A percentile compares a stretch with the other conserved stretches of the same genome.
phyloP scores from a whole-genome alignment of 441 rosid species.

The Corymbia calophylla region DNA sequence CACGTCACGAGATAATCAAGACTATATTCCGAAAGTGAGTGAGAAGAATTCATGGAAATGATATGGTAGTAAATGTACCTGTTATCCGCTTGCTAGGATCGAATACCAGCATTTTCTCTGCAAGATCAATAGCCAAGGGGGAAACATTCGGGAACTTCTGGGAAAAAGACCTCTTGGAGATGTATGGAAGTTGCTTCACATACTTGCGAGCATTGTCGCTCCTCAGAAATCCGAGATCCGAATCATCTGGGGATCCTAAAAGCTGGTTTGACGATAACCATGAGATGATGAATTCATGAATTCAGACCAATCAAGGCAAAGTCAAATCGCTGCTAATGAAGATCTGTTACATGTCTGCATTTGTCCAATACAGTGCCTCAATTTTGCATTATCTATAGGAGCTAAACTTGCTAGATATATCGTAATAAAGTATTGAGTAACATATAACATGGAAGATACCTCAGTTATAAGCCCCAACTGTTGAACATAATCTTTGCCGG shows the following conservation, averaged over 20 bases:
- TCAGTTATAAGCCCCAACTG: constrained; percentile 28
- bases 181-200: constrained; percentile 17
- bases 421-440: background rate
- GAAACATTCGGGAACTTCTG: constrained; percentile 16
- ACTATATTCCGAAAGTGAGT: background rate
- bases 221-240: constrained; percentile 22
- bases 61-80: background rate
- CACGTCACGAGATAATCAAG: background rate
- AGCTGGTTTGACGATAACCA: background rate
- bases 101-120: constrained; percentile 29
- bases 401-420: background rate
- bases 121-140: constrained; percentile 24
- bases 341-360: background rate
- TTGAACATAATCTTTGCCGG: constrained; percentile 27
- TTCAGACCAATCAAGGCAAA: background rate
- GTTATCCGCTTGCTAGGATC: constrained; percentile 18
- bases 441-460: background rate
- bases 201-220: constrained; percentile 24
- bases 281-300: background rate
- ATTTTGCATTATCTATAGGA: background rate
- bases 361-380: background rate
- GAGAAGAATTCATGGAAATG: background rate
- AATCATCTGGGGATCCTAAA: constrained; percentile 26
- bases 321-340: background rate
- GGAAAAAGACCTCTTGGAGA: constrained; percentile 14